phyloP scores from a whole-genome alignment of 345 rosid genomes.

The Physaria fendleri region DNA sequence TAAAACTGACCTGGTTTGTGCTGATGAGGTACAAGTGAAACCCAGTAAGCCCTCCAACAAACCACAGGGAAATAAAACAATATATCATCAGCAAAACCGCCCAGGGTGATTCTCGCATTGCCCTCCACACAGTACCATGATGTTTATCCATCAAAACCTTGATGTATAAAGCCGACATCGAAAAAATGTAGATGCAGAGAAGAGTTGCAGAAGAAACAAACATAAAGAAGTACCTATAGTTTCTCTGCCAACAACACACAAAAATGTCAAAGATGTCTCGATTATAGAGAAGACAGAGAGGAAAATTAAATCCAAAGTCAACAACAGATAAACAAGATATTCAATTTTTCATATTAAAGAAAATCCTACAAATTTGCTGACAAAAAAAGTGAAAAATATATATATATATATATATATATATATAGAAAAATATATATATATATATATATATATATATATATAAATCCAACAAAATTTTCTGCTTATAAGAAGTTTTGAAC shows the following conservation, averaged over 20 bases:
- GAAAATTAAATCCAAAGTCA: not conserved
- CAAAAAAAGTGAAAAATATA: too few species aligned
- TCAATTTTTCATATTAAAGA: not conserved
- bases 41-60: conserved; percentile 94
- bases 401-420: too few species aligned
- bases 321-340: not conserved
- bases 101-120: conserved; percentile 86
- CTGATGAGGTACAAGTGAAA: conserved; percentile 87
- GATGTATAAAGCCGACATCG: conserved; percentile 76
- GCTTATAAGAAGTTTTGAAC: not conserved
- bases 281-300: not conserved
- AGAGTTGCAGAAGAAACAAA: conserved; percentile 80
- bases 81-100: conserved; percentile 75
- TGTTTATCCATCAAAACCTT: conserved; percentile 73
- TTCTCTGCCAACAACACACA: conserved; percentile 62
- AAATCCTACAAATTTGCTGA: not conserved
- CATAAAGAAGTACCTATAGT: conserved; percentile 96
- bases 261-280: not conserved
- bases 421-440: too few species aligned
- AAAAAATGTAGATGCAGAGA: conserved; percentile 86
- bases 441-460: too few species aligned
- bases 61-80: conserved; percentile 84
- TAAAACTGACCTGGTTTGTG: conserved; percentile 73
- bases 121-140: conserved; percentile 66
- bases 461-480: not conserved